Evolutionary conservation across 2,329 filamentous ascomycete genomes (phyloP).

Genomic region (Epichloe sibirici): DNA sequence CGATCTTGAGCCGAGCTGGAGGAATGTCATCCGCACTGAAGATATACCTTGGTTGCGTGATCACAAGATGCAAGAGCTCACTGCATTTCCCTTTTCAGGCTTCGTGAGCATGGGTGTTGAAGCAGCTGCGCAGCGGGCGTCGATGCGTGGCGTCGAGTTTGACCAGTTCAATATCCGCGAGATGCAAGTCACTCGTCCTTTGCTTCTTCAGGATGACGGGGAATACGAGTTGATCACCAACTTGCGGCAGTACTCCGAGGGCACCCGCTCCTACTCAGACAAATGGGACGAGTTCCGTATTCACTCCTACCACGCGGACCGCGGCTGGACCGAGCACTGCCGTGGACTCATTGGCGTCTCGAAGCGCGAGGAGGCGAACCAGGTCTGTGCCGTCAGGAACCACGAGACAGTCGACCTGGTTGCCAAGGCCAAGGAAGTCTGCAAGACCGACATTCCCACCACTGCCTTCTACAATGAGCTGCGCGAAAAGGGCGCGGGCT

Average conservation of each 20-base stretch:
- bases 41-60: constrained; percentile 46
- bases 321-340: constrained; percentile 48
- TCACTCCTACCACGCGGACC: constrained; percentile 36
- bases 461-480: constrained; percentile 14
- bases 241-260: constrained; percentile 16
- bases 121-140: constrained; percentile 26
- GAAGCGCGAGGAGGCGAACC: background rate
- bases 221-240: constrained; percentile 17
- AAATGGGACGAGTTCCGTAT: constrained; percentile 45
- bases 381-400: background rate
- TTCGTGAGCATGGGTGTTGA: constrained; percentile 40
- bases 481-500: constrained; percentile 13
- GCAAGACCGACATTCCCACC: constrained; percentile 3
- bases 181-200: constrained; percentile 4
- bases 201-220: constrained; percentile 1
- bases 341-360: constrained; percentile 35
- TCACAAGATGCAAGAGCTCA: constrained; percentile 44
- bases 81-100: constrained; percentile 42
- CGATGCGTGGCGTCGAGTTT: constrained; percentile 10
- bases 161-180: constrained; percentile 3
- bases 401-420: background rate
- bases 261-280: constrained; percentile 23
- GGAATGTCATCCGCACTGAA: constrained; percentile 33
- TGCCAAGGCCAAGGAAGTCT: constrained; percentile 13
- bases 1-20: constrained; percentile 35